Base-by-base conservation (phyloP, 805 yeast species). In the Saturnispora quitensis region DNA sequence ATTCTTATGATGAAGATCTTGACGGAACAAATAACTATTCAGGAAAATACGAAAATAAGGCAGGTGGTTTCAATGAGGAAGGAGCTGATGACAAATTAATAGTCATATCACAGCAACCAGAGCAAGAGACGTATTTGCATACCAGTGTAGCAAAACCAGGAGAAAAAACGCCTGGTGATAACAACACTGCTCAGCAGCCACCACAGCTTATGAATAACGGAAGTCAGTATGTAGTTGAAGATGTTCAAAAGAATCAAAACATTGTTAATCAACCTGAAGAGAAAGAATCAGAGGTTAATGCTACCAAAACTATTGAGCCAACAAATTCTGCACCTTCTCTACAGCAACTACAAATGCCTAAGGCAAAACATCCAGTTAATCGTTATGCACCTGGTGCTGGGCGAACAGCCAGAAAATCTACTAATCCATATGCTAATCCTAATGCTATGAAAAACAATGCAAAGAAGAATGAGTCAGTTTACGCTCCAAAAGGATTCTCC, bases 361-460 rank as follows among this genome's bases (percentile, higher is more conserved):
- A 25, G 22, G 36, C 4, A 18, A 31, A 22, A 38, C 35, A 49
- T 33, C n/a, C 53, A 17, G 18, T 31, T 27, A 45, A 45, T 40
- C 27, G 47, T 9, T 45, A 45, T 18, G 47, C 47, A 8, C 47
- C 47, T 15, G 25, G 40, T 12, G 15, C 13, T 20, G 22, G 15
- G 5, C 17, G 17, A 20, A 13, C 27, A 33, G 34, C 44, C 9
- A n/a, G 43, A 28, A 47, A 35, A 31, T 6, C 47, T 31, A 34
- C 24, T 17, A 51, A 51, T 22, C 51, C 48, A 10, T 47, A 47
- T 18, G 43, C 48, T 18, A 48, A 48, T 34, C 50, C 40, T 15
- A 56, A 58, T 43, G 47, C 56, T 10, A 54, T 50, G 13, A 43
- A 24, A 13, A n/a, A 33, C 5, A 10, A 43, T 22, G 18, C 48